phyloP scores from a whole-genome alignment of 169 alveolate genomes.

The Plasmodium berghei region DNA sequence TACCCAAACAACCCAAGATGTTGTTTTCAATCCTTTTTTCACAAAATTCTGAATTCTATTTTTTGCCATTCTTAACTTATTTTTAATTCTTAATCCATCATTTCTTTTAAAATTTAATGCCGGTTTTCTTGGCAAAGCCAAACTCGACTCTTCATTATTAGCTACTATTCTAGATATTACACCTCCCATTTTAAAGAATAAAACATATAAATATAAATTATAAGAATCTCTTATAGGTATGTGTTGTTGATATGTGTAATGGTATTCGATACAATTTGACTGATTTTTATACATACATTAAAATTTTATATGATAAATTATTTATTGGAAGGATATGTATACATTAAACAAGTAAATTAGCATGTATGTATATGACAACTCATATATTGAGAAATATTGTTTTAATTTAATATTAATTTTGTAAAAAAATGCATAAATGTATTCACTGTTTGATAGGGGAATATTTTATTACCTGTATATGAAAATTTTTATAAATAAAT shows the following conservation, averaged over 20 bases:
- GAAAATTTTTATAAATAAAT: too few species aligned
- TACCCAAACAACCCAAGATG: constrained; percentile 86
- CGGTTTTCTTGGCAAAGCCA: constrained; percentile 23
- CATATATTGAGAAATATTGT: too few species aligned
- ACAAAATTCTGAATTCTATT: constrained; percentile 40
- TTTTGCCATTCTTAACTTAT: constrained; percentile 26
- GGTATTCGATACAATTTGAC: constrained; percentile 3
- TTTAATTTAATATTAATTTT: too few species aligned
- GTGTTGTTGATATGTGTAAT: constrained; percentile 36
- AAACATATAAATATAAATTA: constrained; percentile 17
- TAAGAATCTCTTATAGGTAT: constrained; percentile 26
- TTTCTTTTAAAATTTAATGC: constrained; percentile 13
- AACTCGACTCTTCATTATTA: constrained; percentile 27
- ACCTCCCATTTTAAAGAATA: constrained; percentile 37
- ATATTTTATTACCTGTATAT: too few species aligned
- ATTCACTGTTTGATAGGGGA: too few species aligned
- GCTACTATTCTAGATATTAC: constrained; percentile 24
- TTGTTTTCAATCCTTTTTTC: constrained; percentile 74
- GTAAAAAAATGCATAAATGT: too few species aligned
- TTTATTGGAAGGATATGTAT: not conserved
- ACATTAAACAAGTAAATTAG: too few species aligned
- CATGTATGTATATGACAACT: too few species aligned
- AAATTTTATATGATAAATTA: not conserved
- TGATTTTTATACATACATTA: constrained; percentile 16
- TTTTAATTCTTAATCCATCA: constrained; percentile 17